A percentile compares a stretch with the other conserved stretches of the same genome.
These are phyloP conservation scores for Hypoxylon sp. DNA, from an alignment of 2,329 filamentous ascomycete genomes.

Conservation along the genomic window DNA sequence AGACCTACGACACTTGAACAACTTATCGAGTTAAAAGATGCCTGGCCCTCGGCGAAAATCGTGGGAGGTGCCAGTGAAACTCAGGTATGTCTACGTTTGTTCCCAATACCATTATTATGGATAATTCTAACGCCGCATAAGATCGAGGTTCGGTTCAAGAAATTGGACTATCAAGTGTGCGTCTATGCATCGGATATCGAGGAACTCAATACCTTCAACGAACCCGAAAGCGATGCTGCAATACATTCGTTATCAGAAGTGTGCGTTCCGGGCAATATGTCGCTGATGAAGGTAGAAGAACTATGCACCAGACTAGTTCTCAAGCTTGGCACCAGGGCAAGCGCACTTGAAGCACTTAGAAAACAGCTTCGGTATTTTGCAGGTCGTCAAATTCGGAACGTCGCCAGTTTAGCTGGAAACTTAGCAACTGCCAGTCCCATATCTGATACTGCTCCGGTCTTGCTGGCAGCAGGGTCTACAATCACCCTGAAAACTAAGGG, in stretches of 20 bases:
- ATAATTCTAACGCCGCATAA: constrained; percentile 67
- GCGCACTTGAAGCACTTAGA: constrained; percentile 85
- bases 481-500: constrained; percentile 80
- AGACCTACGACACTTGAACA: constrained; percentile 86
- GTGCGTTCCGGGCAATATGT: constrained; percentile 65
- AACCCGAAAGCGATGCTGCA: constrained; percentile 81
- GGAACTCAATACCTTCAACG: constrained; percentile 81
- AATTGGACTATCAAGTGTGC: constrained; percentile 84
- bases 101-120: background rate
- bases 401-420: constrained; percentile 92
- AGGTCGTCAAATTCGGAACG: constrained; percentile 91
- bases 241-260: constrained; percentile 56
- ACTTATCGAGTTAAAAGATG: constrained; percentile 87
- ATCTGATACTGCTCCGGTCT: constrained; percentile 90
- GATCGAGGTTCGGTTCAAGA: constrained; percentile 98
- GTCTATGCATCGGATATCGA: constrained; percentile 92
- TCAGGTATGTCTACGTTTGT: constrained; percentile 26
- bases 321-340: constrained; percentile 76
- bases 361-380: constrained; percentile 95
- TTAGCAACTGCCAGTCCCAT: constrained; percentile 92
- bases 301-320: constrained; percentile 82
- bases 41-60: constrained; percentile 85
- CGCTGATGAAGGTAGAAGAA: constrained; percentile 87
- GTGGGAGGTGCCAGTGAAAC: constrained; percentile 89
- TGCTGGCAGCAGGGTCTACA: constrained; percentile 84